phyloP scores from a whole-genome alignment of 192 early-diverging fungal genomes.

The Rhizophlyctis rosea region DNA sequence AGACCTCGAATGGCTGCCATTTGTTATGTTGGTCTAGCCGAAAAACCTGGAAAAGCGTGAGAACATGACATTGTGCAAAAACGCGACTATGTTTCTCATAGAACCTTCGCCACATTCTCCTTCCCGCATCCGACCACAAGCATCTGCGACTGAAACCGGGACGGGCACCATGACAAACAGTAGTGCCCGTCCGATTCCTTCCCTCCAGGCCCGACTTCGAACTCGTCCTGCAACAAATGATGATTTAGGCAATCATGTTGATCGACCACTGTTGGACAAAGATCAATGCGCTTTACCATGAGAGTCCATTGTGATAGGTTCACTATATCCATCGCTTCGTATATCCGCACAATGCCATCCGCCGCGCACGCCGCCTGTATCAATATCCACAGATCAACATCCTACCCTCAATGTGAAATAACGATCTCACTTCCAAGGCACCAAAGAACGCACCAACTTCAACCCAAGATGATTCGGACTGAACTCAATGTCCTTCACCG shows the following conservation, averaged over 20 bases:
- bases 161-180: slow-evolving; percentile 86
- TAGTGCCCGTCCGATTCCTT: slow-evolving; percentile 79
- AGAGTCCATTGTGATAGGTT: slow-evolving; percentile 76
- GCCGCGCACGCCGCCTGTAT: slow-evolving; percentile 72
- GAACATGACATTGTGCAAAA: slow-evolving; percentile 2
- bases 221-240: slow-evolving; percentile 12
- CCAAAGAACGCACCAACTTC: slow-evolving; percentile 53
- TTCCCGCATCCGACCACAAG: slow-evolving; percentile 85
- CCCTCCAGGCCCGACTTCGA: slow-evolving; percentile 38
- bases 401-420: background rate
- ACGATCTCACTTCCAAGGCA: background rate
- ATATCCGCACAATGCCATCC: slow-evolving; percentile 82
- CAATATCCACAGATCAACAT: background rate
- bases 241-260: background rate
- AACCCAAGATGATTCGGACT: slow-evolving; percentile 79
- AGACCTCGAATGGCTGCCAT: slow-evolving; percentile 59
- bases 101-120: slow-evolving; percentile 70
- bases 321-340: slow-evolving; percentile 79
- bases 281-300: slow-evolving; percentile 34
- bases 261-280: background rate
- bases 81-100: background rate
- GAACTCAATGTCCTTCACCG: slow-evolving; percentile 87
- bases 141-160: slow-evolving; percentile 69
- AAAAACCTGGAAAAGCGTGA: slow-evolving; percentile 20
- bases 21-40: slow-evolving; percentile 36